Percentiles rank a stretch among this genome's conserved stretches.
These are phyloP conservation scores for Vigna unguiculata DNA, from an alignment of 306 rosid species.

Conservation along the genomic window DNA sequence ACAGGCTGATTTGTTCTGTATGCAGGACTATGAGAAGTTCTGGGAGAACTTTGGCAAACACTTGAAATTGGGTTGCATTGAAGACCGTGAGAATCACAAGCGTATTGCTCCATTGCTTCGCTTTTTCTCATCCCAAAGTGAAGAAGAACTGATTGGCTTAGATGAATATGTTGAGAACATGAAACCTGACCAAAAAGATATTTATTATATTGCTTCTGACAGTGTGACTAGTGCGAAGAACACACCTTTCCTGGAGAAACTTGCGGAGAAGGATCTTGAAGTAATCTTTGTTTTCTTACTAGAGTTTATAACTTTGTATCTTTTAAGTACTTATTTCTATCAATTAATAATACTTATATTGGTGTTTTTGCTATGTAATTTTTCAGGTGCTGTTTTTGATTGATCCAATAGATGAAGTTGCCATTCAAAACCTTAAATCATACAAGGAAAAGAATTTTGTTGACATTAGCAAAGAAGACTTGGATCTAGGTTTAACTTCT, in stretches of 20 bases:
- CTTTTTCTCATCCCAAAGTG: conserved; percentile 93
- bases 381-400: conserved; percentile 86
- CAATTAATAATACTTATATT: conserved; percentile 2
- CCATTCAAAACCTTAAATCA: conserved; percentile 89
- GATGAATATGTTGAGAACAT: conserved; percentile 97
- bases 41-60: conserved; percentile 96
- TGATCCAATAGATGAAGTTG: conserved; percentile 96
- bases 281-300: conserved; percentile 45
- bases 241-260: conserved; percentile 95
- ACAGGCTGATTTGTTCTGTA: conserved; percentile 30
- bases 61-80: conserved; percentile 96
- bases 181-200: conserved; percentile 96
- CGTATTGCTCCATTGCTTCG: conserved; percentile 96
- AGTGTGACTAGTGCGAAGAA: conserved; percentile 91
- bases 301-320: not conserved
- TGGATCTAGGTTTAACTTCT: conserved; percentile 76
- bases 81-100: conserved; percentile 97
- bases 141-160: conserved; percentile 78
- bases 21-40: conserved; percentile 92
- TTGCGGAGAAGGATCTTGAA: conserved; percentile 82
- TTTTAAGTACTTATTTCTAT: not conserved
- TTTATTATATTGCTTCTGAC: conserved; percentile 88
- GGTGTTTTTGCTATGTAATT: conserved; percentile 39
- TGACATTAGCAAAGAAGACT: conserved; percentile 98
- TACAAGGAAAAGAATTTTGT: conserved; percentile 91